Percentiles rank a stretch among this genome's conserved stretches.
phyloP scores from a whole-genome alignment of 2,329 filamentous ascomycete species.

The Taxawa tesnikishii region DNA sequence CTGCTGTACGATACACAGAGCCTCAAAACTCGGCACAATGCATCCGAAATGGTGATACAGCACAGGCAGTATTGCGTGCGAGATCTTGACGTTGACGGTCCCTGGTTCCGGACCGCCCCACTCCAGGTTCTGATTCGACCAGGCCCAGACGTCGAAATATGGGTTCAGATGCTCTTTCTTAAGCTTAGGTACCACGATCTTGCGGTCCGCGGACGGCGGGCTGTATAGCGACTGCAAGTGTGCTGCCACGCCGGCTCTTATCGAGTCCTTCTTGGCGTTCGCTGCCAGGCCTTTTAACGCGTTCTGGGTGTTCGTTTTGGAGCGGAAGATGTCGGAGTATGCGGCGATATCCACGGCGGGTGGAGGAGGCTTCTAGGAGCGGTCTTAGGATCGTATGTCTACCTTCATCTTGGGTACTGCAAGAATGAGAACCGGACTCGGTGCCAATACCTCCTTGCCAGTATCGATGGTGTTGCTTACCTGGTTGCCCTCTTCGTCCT shows the following conservation, averaged over 20 bases:
- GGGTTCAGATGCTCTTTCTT: constrained; percentile 46
- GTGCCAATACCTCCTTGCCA: too few relatives aligned
- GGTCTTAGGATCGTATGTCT: not conserved
- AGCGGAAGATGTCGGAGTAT: constrained; percentile 55
- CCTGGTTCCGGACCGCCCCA: constrained; percentile 49
- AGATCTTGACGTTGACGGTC: constrained; percentile 40
- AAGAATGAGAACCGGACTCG: not conserved
- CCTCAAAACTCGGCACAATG: constrained; percentile 55
- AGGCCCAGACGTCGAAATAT: constrained; percentile 55
- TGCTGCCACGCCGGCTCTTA: constrained; percentile 43
- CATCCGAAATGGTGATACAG: constrained; percentile 74
- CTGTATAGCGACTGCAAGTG: constrained; percentile 44
- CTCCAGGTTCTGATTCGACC: constrained; percentile 51
- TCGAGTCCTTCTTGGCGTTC: constrained; percentile 54
- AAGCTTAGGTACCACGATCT: constrained; percentile 24
- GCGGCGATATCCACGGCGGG: constrained; percentile 47
- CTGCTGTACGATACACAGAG: constrained; percentile 46
- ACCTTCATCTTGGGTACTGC: not conserved
- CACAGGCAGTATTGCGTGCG: constrained; percentile 58
- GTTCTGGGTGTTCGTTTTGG: constrained; percentile 46
- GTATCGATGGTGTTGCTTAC: constrained; percentile 15
- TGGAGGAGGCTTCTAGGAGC: constrained; percentile 29
- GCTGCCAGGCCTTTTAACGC: constrained; percentile 50
- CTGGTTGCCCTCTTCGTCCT: constrained; percentile 24
- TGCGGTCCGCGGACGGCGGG: constrained; percentile 28